Evolutionary conservation across 2,329 filamentous ascomycete genomes (phyloP), one percentile per base, ranked within the genome.

Genomic region (Leptographium flavum): DNA sequence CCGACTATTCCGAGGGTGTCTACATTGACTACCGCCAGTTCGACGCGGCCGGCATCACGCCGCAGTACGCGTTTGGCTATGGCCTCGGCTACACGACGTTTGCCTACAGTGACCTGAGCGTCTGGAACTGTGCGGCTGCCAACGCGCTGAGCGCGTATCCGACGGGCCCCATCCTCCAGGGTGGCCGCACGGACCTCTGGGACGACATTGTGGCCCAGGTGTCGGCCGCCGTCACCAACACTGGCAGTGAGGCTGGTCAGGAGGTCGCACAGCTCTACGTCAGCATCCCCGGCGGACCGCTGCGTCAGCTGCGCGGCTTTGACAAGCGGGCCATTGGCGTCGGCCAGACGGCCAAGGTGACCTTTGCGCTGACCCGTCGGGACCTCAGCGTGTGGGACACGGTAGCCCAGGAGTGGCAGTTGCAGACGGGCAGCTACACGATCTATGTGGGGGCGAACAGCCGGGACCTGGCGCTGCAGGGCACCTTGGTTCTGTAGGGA

Each of bases 61-160:
- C 70, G 4, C 65, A 69, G 1, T 76, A 65, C 53, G 70, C 71
- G 45, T 76, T 76, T 50, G 72, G 72, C 13, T 74, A 67, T 41
- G 74, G 74, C 1, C 58, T 77, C 6, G 68, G 68, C 23, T 77
- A 78, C 56, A 73, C 73, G 0, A 69, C 60, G 1, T 78, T 76
- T 54, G 55, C 56, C 3, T 70, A 71, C 51, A 60, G 84, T 70
- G 80, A 87, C 59, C 70, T 94, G 55, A 87, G 83, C 58, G 79
- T 94, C 56, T 75, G 21, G 21, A 19, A 21, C 10, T 21, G 22
- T 9, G 10, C 13, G 8, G 32, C 32, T 14, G 5, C 15, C 35
- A 22, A 19, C 33, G 13, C 31, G 22, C 30, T 22, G 15, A 43
- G 47, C 46, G 19, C 49, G 47, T 27, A 51, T 46, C 38, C 52